phyloP scores from a whole-genome alignment of 1,139 yeast genomes.

The Magnusiomyces tetraspermus region DNA sequence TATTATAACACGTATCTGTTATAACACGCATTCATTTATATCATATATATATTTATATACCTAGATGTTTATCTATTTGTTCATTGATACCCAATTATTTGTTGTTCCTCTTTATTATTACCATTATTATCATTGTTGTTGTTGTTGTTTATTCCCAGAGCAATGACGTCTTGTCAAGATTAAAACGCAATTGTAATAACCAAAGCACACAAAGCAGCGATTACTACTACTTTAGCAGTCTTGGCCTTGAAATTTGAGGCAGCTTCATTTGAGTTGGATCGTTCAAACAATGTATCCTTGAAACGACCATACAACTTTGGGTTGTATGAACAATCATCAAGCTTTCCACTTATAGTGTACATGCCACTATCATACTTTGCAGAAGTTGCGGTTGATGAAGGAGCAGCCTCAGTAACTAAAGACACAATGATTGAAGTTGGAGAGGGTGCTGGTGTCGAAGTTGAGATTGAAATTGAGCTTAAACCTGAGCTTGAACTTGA shows the following conservation, averaged over 20 bases:
- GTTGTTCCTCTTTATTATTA: no score
- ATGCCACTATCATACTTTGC: neutral
- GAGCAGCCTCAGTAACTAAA: neutral
- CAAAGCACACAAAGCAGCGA: no score
- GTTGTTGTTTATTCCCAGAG: no score
- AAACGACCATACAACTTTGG: neutral
- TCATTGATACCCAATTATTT: no score
- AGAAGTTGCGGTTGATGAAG: neutral
- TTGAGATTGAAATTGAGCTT: neutral
- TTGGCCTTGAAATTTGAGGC: neutral
- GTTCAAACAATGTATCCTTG: neutral
- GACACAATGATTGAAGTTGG: neutral
- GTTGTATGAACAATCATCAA: slow-evolving; percentile 2
- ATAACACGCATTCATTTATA: no score
- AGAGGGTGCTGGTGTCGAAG: slow-evolving; percentile 11
- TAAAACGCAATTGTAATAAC: neutral
- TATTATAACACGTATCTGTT: no score
- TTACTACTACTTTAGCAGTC: neutral
- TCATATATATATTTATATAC: no score
- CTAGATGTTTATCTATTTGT: no score
- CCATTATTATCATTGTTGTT: no score
- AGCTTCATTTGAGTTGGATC: neutral
- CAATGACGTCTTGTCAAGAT: neutral
- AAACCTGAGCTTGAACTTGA: neutral
- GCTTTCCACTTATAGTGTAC: neutral